Base-by-base conservation (phyloP, 768 basidiomycete species). In the Hortiboletus flavorubellus region DNA sequence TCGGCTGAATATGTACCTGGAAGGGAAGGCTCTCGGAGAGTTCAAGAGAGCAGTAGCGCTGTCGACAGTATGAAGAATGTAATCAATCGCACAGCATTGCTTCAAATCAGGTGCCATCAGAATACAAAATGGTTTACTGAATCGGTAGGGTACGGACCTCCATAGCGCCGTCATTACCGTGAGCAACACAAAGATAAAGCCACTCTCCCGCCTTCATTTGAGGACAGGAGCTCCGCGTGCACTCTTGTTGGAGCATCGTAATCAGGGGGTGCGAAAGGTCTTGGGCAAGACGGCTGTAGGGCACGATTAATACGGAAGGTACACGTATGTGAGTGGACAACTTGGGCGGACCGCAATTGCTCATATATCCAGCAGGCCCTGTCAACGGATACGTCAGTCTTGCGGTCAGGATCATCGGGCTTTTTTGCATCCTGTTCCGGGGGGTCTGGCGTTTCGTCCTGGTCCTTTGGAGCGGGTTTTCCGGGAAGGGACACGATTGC, bases 181-280 rank as follows among this genome's bases (percentile, higher is more conserved):
- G 94, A 0, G 93, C 95, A 38, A 95, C 93, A 62, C 96, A 98
- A 7, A 98, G 75, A 72, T 97, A 98, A 30, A 92, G 79, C 96
- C 96, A 98, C 76, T 98, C 93, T 52, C 91, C 92, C n/a, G 95
- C 94, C 71, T 95, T 95, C 96, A 99, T 99, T 73, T 96, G 88
- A 1, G 94, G 92, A 76, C 96, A 99, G 10, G 87, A 83, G 35
- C 80, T 73, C 38, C 91, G 83, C 12, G 87, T 91, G 68, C 95
- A 98, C 68, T 92, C 91, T 62, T 87, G 85, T 67, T 93, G 92
- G 39, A 94, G 74, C 67, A 84, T 85, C 2, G 88, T 90, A 44
- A 95, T 89, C 40, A 93, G 78, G 5, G 92, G 91, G 63, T 92
- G 86, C 0, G 89, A 85, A 33, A 95, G 77, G 69, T 95, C 93